phyloP scores from a whole-genome alignment of 331 rosid genomes.

The Ulmus americana region DNA sequence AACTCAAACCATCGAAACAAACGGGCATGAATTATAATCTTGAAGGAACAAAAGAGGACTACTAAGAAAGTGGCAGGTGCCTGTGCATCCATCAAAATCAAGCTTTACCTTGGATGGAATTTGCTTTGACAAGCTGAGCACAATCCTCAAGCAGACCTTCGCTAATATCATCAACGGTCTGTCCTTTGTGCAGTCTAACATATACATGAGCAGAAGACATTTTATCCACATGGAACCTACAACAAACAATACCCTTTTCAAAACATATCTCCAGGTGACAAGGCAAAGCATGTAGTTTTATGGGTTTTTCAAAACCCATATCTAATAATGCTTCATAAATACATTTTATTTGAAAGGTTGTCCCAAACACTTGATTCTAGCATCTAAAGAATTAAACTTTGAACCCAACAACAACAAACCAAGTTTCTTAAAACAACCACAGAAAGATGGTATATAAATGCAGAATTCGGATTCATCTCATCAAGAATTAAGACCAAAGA shows the following conservation, averaged over 20 bases:
- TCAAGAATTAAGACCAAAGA: not conserved
- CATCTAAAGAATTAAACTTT: not conserved
- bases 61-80: too few relatives aligned
- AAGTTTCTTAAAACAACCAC: too few relatives aligned
- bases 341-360: not conserved
- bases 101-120: conserved; percentile 82
- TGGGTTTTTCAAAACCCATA: not conserved
- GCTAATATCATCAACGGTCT: conserved; percentile 72
- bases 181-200: conserved; percentile 80
- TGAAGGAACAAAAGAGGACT: not conserved
- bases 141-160: conserved; percentile 87
- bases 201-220: conserved; percentile 99
- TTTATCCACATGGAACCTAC: conserved; percentile 93
- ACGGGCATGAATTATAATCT: not conserved
- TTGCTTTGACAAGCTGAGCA: conserved; percentile 95
- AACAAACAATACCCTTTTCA: conserved; percentile 8
- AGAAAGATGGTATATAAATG: not conserved
- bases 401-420: not conserved
- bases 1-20: not conserved
- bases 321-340: not conserved
- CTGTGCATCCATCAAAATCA: not conserved
- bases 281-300: not conserved
- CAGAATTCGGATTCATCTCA: not conserved
- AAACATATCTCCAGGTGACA: not conserved
- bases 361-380: not conserved